These are phyloP conservation scores for Plasmodium ovale DNA, from an alignment of 169 alveolate species.

Conservation along the genomic window DNA sequence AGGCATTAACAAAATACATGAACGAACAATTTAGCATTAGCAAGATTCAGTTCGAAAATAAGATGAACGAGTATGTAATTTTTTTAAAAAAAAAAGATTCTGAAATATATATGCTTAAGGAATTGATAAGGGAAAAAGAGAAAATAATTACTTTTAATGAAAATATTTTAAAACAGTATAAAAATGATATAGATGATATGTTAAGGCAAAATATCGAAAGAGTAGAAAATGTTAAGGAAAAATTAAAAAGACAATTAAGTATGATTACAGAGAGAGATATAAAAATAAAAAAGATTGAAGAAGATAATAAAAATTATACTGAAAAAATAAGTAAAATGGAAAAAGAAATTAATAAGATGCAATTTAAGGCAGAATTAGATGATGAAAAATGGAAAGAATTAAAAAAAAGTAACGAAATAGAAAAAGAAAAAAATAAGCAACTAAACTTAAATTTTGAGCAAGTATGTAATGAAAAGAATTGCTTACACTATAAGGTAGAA, in stretches of 20 bases:
- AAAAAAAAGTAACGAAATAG: constrained; percentile 36
- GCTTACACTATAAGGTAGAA: constrained; percentile 40
- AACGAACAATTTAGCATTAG: constrained; percentile 63
- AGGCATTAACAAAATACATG: constrained; percentile 55
- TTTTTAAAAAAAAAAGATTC: constrained; percentile 69
- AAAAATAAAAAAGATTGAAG: constrained; percentile 19
- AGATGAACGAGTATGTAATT: constrained; percentile 69
- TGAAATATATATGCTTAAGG: constrained; percentile 71
- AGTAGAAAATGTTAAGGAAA: constrained; percentile 44
- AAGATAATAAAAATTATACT: neutral
- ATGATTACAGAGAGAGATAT: constrained; percentile 22
- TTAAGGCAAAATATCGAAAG: constrained; percentile 49
- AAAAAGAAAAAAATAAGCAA: constrained; percentile 24
- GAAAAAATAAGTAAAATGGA: constrained; percentile 33
- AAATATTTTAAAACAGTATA: constrained; percentile 61
- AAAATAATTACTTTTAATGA: constrained; percentile 53
- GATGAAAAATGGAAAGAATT: constrained; percentile 25
- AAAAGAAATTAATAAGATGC: constrained; percentile 21
- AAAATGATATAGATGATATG: constrained; percentile 65
- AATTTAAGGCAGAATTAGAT: constrained; percentile 15
- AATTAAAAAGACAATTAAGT: constrained; percentile 35
- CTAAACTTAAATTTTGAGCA: constrained; percentile 12
- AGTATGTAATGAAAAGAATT: constrained; percentile 27
- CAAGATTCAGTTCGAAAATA: constrained; percentile 70
- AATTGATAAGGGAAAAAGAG: constrained; percentile 60